Evolutionary conservation across 2,329 filamentous ascomycete species (phyloP), one percentile per base, ranked within the genome.

Genomic region (Sarocladium brachiariae): DNA sequence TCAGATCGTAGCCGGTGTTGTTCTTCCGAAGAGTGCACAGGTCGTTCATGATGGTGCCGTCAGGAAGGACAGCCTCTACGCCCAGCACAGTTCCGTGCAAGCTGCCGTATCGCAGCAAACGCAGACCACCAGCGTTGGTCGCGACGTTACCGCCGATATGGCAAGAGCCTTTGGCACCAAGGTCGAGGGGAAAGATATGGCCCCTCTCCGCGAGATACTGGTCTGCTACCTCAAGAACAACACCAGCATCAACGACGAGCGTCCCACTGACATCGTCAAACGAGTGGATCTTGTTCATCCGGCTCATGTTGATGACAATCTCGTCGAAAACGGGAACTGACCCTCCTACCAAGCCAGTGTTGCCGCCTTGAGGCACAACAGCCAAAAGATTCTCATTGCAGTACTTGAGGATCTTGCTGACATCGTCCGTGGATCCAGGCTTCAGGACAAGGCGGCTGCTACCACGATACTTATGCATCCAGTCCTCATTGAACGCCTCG

Each of bases 401-500:
- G 76, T 97, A 96, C 67, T 86, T 85, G 59, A 99, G 70, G 53
- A 97, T 84, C 70, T 86, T 80, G 79, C 89, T 95, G 60, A 97
- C 88, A 69, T 99, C 86, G 61, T 92, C 84, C 1, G 89, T 92
- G 14, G 81, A 86, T 49, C 78, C 80, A 10, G 93, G 93, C 70
- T 90, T 95, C 55, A 99, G 72, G 4, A 97, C 90, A 23, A 99
- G 74, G 62, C 84, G 83, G 54, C 88, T 83, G 69, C 96, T 90
- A 25, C 93, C 95, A 54, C 88, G 84, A 73, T 96, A 99, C 72
- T 99, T 99, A 69, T 88, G 85, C 91, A 99, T 96, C 93, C 95
- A 99, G 71, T 99, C 93, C 64, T 84, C 83, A 70, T 99, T 99
- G 77, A 90, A 99, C 7, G 87, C 80, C 65, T 93, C 89, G 57